These are phyloP conservation scores for Neospora caninum DNA, from an alignment of 169 alveolate genomes.

Conservation along the genomic window DNA sequence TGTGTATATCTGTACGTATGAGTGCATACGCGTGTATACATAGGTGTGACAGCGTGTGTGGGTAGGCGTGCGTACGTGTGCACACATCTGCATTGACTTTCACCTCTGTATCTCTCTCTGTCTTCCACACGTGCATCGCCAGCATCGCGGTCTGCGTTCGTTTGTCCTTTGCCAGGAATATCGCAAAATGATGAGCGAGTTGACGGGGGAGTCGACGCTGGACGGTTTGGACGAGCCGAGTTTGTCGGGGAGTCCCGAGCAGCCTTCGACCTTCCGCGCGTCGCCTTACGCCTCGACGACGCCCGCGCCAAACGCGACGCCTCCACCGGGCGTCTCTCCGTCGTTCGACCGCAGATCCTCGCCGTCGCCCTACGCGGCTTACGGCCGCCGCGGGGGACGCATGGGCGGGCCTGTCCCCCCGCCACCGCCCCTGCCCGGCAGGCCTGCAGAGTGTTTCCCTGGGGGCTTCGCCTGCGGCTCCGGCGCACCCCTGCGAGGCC, in stretches of 20 bases:
- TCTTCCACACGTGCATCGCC: background rate
- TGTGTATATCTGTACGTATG: too few species aligned
- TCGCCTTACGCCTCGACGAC: background rate
- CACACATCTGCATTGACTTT: too few species aligned
- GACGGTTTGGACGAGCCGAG: slow-evolving; percentile 31
- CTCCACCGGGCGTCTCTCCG: background rate
- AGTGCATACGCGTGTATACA: too few species aligned
- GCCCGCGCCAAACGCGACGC: background rate
- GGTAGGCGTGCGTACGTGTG: too few species aligned
- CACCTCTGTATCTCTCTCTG: too few species aligned
- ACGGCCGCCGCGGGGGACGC: background rate
- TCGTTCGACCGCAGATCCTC: background rate
- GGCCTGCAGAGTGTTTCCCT: background rate
- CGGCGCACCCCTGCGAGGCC: background rate
- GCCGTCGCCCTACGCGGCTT: background rate
- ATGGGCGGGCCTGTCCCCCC: slow-evolving; percentile 1
- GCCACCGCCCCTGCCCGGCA: background rate
- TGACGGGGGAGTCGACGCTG: slow-evolving; percentile 48
- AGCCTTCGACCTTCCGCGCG: background rate
- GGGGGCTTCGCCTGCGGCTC: background rate
- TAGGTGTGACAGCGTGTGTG: too few species aligned
- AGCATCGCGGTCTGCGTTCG: background rate
- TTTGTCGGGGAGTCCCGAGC: background rate
- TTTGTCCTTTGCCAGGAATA: slow-evolving; percentile 42
- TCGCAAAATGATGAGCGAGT: slow-evolving; percentile 62